A percentile compares a stretch with the other conserved stretches of the same genome.
phyloP scores from a whole-genome alignment of 1,139 yeast species.

The Eremothecium coryli region DNA sequence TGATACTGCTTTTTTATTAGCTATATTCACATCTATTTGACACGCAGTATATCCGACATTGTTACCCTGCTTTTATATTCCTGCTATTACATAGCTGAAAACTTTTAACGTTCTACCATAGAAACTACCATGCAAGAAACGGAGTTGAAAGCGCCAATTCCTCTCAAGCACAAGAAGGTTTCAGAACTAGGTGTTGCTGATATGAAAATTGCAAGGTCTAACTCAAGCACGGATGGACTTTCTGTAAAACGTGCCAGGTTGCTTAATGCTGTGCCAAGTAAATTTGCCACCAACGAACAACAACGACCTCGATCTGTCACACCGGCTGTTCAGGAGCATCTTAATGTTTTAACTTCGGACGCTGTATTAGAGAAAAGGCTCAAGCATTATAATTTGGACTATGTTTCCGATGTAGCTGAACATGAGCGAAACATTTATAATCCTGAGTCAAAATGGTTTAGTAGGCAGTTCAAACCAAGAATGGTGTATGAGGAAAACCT shows the following conservation, averaged over 20 bases:
- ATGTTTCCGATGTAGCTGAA: constrained; percentile 41
- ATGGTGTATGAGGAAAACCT: constrained; percentile 52
- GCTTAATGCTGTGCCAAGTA: constrained; percentile 8
- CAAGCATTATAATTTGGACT: constrained; percentile 47
- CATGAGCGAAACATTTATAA: constrained; percentile 38
- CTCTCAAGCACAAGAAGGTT: constrained; percentile 16
- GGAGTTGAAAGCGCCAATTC: constrained; percentile 23
- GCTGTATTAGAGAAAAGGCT: constrained; percentile 32
- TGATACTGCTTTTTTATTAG: too few relatives aligned
- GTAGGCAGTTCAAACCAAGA: constrained; percentile 44
- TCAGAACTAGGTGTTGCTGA: constrained; percentile 14
- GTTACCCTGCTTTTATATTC: too few relatives aligned
- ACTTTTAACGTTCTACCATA: too few relatives aligned
- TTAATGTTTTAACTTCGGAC: constrained; percentile 20
- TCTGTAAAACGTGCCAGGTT: constrained; percentile 15
- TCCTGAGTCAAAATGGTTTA: constrained; percentile 46
- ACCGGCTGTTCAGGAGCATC: constrained; percentile 15
- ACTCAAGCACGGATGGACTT: constrained; percentile 19
- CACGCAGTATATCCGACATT: too few relatives aligned
- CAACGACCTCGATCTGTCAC: constrained; percentile 24
- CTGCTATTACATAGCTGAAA: too few relatives aligned
- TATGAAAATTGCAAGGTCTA: constrained; percentile 14
- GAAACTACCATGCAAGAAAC: constrained; percentile 8
- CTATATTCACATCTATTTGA: too few relatives aligned
- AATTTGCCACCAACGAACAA: constrained; percentile 4